phyloP scores from a whole-genome alignment of 345 rosid species.

The Linum tenue region DNA sequence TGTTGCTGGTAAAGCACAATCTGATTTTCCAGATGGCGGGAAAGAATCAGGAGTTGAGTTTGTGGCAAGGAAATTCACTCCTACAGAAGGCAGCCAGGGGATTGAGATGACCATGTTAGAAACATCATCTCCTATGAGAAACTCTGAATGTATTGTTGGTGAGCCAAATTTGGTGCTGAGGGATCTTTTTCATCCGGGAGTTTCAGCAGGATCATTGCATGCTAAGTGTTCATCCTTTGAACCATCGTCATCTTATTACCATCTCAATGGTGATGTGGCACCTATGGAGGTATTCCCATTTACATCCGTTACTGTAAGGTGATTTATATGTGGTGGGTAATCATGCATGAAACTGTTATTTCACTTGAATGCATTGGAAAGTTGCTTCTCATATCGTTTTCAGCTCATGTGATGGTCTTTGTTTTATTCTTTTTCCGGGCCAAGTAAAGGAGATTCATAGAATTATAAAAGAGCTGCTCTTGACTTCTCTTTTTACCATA shows the following conservation, averaged over 20 bases:
- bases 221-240: conserved; percentile 53
- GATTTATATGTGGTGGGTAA: background rate
- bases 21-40: conserved; percentile 30
- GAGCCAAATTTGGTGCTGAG: conserved; percentile 75
- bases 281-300: conserved; percentile 53
- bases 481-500: background rate
- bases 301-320: conserved; percentile 1
- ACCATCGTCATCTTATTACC: conserved; percentile 48
- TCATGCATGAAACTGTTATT: background rate
- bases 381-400: background rate
- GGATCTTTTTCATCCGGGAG: conserved; percentile 68
- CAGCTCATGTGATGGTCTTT: background rate
- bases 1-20: conserved; percentile 24
- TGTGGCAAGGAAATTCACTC: conserved; percentile 32
- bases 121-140: conserved; percentile 44
- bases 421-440: background rate
- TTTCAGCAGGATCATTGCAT: conserved; percentile 52
- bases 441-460: background rate
- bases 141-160: conserved; percentile 33
- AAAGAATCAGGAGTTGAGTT: conserved; percentile 33
- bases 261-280: conserved; percentile 37
- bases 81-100: conserved; percentile 41
- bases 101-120: conserved; percentile 64
- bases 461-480: background rate
- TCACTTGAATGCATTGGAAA: conserved; percentile 3